Evolutionary conservation across 495 filamentous ascomycete genomes (phyloP), one percentile per base, ranked within the genome.

Genomic region (Xylaria venustula): DNA sequence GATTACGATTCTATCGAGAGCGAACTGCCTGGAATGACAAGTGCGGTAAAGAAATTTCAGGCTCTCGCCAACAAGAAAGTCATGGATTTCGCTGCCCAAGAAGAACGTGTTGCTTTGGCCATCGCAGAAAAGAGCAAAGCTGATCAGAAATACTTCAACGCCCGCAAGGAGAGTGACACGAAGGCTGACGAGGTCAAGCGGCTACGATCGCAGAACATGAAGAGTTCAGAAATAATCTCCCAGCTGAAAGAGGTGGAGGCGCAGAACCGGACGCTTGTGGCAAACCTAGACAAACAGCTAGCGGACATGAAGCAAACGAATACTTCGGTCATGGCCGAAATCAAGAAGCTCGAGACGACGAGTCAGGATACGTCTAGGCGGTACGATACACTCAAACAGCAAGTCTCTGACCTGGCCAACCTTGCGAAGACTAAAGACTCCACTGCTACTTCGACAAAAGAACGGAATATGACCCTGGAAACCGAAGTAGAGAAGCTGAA

Each of bases 91-190:
- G 71, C 79, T 7, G 83, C 82, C 2, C 74, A 89, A 65, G 94
- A 98, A 75, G 93, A 97, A 47, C 88, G 87, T 62, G 77, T 95
- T 40, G 80, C 83, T 25, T 77, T 89, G 5, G 77, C 94, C 9
- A 83, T 80, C 2, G 92, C 91, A 0, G 94, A 98, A 73, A 98
- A 98, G 73, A 84, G 86, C 34, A 98, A 97, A 69, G 95, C 95
- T 0, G 93, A 98, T 67, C 93, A 97, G 71, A 98, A 98, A 73
- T 98, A 96, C 71, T 98, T 97, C 68, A 87, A 88, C 4, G 90
- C 92, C 14, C 93, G 96, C 80, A 97, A 97, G 71, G 87, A 90
- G 64, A 96, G 92, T 70, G 94, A 98, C 66, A 85, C 87, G 19
- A 81, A 90, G 54, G 86, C 88, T 17, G 76, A 81, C 40, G 92